A percentile compares a stretch with the other conserved stretches of the same genome.
phyloP scores from a whole-genome alignment of 148 eudicot species.

The Fagopyrum esculentum region DNA sequence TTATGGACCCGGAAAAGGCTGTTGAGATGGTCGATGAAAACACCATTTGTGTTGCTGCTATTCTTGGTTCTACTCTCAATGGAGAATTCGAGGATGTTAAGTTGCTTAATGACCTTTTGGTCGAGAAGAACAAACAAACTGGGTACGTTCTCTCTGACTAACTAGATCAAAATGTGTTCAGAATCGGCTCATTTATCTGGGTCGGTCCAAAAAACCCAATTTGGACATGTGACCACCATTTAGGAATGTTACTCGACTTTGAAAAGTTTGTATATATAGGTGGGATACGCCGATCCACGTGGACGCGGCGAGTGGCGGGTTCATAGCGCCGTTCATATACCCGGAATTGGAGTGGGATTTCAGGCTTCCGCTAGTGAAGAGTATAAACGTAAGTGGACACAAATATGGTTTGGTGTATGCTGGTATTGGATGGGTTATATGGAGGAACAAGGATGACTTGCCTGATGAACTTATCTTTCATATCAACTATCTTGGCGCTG shows the following conservation, averaged over 20 bases:
- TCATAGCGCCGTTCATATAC: conserved; percentile 70
- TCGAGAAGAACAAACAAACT: conserved; percentile 52
- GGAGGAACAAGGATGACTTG: conserved; percentile 68
- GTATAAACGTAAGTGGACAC: conserved; percentile 73
- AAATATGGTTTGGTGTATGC: conserved; percentile 74
- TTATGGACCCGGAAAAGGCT: conserved; percentile 66
- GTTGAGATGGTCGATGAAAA: conserved; percentile 71
- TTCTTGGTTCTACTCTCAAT: conserved; percentile 63
- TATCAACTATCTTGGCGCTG: conserved; percentile 74
- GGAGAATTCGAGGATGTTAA: conserved; percentile 70
- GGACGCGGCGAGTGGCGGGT: conserved; percentile 83
- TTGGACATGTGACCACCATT: too few relatives aligned
- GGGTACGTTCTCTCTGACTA: conserved; percentile 30
- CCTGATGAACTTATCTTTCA: conserved; percentile 80
- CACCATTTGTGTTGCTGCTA: conserved; percentile 65
- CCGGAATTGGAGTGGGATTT: conserved; percentile 77
- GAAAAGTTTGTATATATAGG: conserved; percentile 17
- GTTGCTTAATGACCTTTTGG: conserved; percentile 49
- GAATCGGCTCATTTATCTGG: too few relatives aligned
- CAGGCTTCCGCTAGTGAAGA: conserved; percentile 54
- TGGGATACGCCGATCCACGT: conserved; percentile 86
- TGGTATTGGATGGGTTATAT: conserved; percentile 68
- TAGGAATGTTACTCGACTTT: too few relatives aligned
- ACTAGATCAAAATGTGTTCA: too few relatives aligned
- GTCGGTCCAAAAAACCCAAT: too few relatives aligned